These are phyloP conservation scores for Cylindrotheca fusiformis DNA, from an alignment of 108 stramenopile species.

Conservation along the genomic window DNA sequence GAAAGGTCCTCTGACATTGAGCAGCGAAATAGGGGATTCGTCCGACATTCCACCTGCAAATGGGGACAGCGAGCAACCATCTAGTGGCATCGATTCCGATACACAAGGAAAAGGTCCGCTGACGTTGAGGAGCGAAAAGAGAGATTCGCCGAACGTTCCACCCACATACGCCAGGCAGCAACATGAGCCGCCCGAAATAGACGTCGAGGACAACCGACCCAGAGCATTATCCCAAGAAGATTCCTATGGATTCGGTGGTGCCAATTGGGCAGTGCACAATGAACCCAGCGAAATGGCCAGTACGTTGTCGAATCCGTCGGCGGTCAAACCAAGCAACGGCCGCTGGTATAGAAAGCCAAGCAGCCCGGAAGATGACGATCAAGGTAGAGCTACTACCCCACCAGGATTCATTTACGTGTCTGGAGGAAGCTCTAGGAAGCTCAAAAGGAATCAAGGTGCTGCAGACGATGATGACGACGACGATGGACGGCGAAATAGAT, in stretches of 20 bases:
- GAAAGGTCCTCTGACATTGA: not conserved
- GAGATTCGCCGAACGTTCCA: too few species aligned
- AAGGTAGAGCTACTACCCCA: not conserved
- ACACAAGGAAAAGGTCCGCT: not conserved
- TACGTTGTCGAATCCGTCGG: not conserved
- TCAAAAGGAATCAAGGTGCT: not conserved
- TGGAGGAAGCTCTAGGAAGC: not conserved
- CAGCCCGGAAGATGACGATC: not conserved
- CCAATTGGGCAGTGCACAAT: not conserved
- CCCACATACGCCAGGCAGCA: too few species aligned
- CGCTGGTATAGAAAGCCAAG: not conserved
- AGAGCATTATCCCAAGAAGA: not conserved
- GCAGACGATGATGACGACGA: not conserved
- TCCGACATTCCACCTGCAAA: too few species aligned
- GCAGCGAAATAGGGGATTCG: not conserved
- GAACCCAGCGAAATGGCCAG: not conserved
- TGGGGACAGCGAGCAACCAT: too few species aligned
- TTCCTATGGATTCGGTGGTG: not conserved
- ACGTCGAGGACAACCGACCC: slow-evolving; percentile 20
- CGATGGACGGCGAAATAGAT: not conserved
- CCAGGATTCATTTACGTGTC: not conserved
- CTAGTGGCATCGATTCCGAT: too few species aligned
- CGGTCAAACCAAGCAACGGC: not conserved
- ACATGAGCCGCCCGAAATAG: slow-evolving; percentile 17
- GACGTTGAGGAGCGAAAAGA: not conserved